Percentiles rank a stretch among this genome's conserved stretches.
These are phyloP conservation scores for Globisporangium camurandrum DNA, from an alignment of 352 stramenopile species.

Conservation along the genomic window DNA sequence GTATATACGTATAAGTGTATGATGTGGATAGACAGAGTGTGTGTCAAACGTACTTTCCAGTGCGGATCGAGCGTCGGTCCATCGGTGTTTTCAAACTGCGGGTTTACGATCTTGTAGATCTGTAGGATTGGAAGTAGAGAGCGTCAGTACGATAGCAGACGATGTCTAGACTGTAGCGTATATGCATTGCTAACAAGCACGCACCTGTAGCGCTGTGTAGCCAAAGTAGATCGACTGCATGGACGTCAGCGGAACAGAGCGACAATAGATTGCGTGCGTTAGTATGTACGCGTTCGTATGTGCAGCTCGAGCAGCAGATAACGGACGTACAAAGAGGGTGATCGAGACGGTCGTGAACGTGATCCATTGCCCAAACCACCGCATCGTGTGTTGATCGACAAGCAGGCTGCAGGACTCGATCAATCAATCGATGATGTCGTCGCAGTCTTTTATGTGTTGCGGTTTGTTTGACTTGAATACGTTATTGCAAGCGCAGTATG, in stretches of 20 bases:
- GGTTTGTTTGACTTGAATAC: neutral
- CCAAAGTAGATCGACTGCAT: constrained; percentile 47
- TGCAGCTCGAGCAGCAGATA: neutral
- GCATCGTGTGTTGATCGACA: too few species aligned
- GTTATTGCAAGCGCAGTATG: neutral
- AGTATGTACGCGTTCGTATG: too few species aligned
- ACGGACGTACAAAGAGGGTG: constrained; percentile 42
- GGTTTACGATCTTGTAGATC: constrained; percentile 72
- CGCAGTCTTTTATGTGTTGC: neutral
- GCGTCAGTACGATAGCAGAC: too few species aligned
- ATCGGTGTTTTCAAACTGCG: constrained; percentile 34
- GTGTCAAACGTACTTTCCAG: constrained; percentile 32
- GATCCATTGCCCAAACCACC: constrained; percentile 27
- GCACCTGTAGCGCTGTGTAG: constrained; percentile 43
- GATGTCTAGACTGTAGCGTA: too few species aligned
- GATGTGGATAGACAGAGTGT: constrained; percentile 37
- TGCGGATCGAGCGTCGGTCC: constrained; percentile 49
- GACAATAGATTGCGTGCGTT: neutral
- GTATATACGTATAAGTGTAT: constrained; percentile 10
- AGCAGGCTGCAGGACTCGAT: neutral
- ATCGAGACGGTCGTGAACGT: constrained; percentile 57
- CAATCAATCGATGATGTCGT: neutral
- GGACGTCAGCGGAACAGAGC: neutral
- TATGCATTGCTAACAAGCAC: too few species aligned
- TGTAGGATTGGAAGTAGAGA: too few species aligned